Percentiles rank a stretch among this genome's conserved stretches.
Conservation (phyloP, 495 filamentous ascomycete genomes). For the Physcia stellaris region DNA sequence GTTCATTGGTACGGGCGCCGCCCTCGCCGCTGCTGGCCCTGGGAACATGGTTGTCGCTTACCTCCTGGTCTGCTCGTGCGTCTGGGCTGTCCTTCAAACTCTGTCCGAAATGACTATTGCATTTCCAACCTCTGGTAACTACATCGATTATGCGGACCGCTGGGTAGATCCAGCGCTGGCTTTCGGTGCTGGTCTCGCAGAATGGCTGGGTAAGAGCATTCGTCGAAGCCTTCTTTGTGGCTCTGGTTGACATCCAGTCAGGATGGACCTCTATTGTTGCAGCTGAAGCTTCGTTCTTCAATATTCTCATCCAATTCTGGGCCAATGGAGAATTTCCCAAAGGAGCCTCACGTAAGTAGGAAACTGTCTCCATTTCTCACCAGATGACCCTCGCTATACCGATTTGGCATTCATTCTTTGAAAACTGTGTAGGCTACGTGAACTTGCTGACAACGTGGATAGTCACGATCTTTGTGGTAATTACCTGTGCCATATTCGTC, state of each 20-base stretch:
- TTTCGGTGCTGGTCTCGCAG: constrained; percentile 17
- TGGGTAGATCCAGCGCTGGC: constrained; percentile 23
- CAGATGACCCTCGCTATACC: neutral
- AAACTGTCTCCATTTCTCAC: neutral
- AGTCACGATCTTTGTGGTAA: constrained; percentile 20
- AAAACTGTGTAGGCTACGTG: neutral
- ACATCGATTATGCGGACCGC: constrained; percentile 23
- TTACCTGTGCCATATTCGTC: constrained; percentile 14
- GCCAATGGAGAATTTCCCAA: constrained; percentile 8
- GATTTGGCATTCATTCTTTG: neutral
- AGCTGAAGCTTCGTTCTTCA: constrained; percentile 28
- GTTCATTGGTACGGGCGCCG: constrained; percentile 20
- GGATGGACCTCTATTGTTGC: constrained; percentile 13
- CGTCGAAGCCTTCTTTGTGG: neutral
- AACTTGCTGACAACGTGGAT: neutral
- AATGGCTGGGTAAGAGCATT: constrained; percentile 12
- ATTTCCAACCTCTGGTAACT: constrained; percentile 21
- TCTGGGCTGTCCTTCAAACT: constrained; percentile 24
- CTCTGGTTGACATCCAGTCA: neutral
- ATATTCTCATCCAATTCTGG: constrained; percentile 24
- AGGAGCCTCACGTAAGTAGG: constrained; percentile 11
- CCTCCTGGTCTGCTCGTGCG: constrained; percentile 22
- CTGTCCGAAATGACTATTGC: constrained; percentile 25
- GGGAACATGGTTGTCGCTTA: constrained; percentile 19
- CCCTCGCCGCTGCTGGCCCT: constrained; percentile 15